Evolutionary conservation across 768 basidiomycete species (phyloP).

Genomic region (Tephrocybe rancida): DNA sequence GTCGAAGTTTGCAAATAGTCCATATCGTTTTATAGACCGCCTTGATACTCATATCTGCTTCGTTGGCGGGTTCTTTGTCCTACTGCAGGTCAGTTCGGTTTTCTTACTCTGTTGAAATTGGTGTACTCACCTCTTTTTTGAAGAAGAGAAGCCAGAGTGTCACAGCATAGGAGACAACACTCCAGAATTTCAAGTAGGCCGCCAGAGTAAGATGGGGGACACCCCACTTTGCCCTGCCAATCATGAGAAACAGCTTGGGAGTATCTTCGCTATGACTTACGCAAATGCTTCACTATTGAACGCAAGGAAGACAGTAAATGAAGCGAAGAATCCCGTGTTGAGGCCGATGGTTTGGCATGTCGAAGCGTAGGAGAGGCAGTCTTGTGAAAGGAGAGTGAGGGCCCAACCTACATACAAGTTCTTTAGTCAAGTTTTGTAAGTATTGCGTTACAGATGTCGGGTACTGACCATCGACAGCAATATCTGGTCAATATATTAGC

Average conservation of each 20-base stretch:
- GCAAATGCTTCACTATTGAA: conserved; percentile 94
- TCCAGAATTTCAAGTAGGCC: conserved; percentile 88
- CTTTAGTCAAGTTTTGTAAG: conserved; percentile 2
- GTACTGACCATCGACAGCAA: conserved; percentile 88
- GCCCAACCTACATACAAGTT: conserved; percentile 63
- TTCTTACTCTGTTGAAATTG: neutral
- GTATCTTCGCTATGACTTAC: conserved; percentile 39
- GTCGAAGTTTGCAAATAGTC: conserved; percentile 87
- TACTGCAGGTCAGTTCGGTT: neutral
- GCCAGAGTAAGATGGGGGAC: conserved; percentile 71
- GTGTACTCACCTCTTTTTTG: conserved; percentile 76
- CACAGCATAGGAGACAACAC: conserved; percentile 76
- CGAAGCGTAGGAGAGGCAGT: conserved; percentile 94
- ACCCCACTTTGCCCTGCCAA: conserved; percentile 69
- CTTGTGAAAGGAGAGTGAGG: conserved; percentile 84
- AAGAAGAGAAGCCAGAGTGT: conserved; percentile 87
- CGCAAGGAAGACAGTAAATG: conserved; percentile 96
- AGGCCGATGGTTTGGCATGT: conserved; percentile 98
- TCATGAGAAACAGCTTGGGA: neutral
- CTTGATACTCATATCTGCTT: conserved; percentile 87
- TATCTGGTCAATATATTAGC: conserved; percentile 59
- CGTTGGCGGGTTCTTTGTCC: conserved; percentile 75
- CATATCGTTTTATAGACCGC: conserved; percentile 94
- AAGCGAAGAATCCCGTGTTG: conserved; percentile 93
- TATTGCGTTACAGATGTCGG: conserved; percentile 10